Conservation (phyloP, 2,329 filamentous ascomycete species). For the Zymoseptoria brevis region DNA sequence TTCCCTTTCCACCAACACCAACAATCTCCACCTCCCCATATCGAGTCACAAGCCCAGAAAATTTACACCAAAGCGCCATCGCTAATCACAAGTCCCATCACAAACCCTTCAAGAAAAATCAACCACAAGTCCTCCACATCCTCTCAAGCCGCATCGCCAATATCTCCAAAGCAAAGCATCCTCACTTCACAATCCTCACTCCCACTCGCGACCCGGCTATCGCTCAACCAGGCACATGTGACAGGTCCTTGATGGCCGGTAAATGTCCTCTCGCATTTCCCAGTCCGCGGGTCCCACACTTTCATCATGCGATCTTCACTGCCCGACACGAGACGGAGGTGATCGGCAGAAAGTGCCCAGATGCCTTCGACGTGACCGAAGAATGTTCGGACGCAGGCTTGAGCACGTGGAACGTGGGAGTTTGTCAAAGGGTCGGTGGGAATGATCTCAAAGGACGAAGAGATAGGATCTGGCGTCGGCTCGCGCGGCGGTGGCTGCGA, state of each 20-base stretch:
- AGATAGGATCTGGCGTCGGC: conserved; percentile 8
- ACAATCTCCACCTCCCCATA: not conserved
- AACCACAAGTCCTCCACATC: not conserved
- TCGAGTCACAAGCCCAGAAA: not conserved
- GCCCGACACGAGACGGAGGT: conserved; percentile 76
- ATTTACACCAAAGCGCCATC: conserved; percentile 8
- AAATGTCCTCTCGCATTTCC: conserved; percentile 86
- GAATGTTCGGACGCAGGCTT: conserved; percentile 75
- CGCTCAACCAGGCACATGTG: conserved; percentile 85
- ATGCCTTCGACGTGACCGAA: conserved; percentile 96
- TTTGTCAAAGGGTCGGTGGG: conserved; percentile 29
- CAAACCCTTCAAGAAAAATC: not conserved
- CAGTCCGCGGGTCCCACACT: conserved; percentile 86
- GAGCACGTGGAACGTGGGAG: conserved; percentile 27
- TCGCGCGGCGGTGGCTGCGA: conserved; percentile 2
- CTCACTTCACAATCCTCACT: conserved; percentile 90
- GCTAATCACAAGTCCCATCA: conserved; percentile 2
- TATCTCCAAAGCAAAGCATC: conserved; percentile 40
- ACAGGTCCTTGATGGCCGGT: conserved; percentile 85
- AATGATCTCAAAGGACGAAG: conserved; percentile 17
- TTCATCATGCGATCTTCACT: conserved; percentile 94
- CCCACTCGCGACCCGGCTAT: conserved; percentile 80
- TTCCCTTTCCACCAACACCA: not conserved
- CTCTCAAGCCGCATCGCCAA: conserved; percentile 4
- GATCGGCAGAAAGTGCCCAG: conserved; percentile 87